Evolutionary conservation across 441 rosid genomes (phyloP).

Genomic region (Croton laevigatus): DNA sequence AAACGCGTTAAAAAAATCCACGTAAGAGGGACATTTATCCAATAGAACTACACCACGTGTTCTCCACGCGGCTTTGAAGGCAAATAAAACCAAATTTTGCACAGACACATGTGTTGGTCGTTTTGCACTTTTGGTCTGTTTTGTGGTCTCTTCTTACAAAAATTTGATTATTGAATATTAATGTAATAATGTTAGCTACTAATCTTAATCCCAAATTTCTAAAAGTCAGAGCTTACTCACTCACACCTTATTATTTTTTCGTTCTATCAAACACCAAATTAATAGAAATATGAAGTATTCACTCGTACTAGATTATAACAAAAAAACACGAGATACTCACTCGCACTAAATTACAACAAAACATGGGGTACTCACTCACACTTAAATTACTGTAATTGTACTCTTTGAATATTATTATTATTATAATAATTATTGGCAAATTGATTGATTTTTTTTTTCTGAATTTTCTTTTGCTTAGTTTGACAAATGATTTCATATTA

Average conservation of each 20-base stretch:
- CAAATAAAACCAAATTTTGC: conserved; percentile 1
- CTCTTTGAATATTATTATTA: background rate
- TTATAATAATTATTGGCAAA: background rate
- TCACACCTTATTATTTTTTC: background rate
- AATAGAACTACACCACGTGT: background rate
- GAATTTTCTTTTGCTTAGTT: background rate
- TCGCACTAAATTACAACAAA: too few relatives aligned
- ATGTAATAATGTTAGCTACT: too few relatives aligned
- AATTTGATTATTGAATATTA: too few relatives aligned
- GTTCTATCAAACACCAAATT: background rate
- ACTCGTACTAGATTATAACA: too few relatives aligned
- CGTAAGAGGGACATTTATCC: background rate
- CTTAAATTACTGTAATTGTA: too few relatives aligned
- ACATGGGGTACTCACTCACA: background rate
- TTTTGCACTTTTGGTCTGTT: conserved; percentile 2
- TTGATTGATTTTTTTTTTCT: too few relatives aligned
- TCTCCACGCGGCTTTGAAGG: background rate
- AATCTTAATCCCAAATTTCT: too few relatives aligned
- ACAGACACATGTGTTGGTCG: background rate
- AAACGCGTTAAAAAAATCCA: conserved; percentile 18
- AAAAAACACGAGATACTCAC: too few relatives aligned
- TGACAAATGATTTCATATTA: too few relatives aligned
- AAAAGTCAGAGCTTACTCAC: background rate
- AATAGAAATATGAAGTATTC: too few relatives aligned
- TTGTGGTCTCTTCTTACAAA: too few relatives aligned